Conservation (phyloP, 1,284 basidiomycete genomes). For the Tilletia walkeri region DNA sequence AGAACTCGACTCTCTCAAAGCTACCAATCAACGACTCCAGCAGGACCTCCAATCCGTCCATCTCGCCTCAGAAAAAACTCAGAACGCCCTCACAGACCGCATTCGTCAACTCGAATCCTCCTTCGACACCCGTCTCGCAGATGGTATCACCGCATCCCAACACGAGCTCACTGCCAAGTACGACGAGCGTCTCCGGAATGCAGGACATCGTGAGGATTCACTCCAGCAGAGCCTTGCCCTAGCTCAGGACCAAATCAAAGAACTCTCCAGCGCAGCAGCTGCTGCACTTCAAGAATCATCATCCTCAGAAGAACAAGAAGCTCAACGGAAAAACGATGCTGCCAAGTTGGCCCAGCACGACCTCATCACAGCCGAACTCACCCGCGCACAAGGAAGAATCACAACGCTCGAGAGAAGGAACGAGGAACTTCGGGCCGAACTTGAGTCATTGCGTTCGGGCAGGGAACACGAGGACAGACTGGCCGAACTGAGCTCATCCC, state of each 20-base stretch:
- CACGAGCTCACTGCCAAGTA: constrained; percentile 93
- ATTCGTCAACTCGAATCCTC: constrained; percentile 51
- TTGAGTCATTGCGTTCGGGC: constrained; percentile 79
- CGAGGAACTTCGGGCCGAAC: constrained; percentile 85
- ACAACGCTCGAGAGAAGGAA: constrained; percentile 88
- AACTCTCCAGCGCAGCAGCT: constrained; percentile 82
- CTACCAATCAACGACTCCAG: constrained; percentile 29
- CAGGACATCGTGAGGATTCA: constrained; percentile 89
- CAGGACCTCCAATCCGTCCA: constrained; percentile 17
- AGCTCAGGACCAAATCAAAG: constrained; percentile 80
- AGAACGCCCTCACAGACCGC: constrained; percentile 59
- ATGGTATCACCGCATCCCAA: constrained; percentile 83
- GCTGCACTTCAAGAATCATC: constrained; percentile 63
- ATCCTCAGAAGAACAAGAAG: constrained; percentile 65
- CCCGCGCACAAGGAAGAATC: constrained; percentile 85
- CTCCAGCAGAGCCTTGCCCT: constrained; percentile 80
- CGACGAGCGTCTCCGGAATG: constrained; percentile 90
- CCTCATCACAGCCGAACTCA: constrained; percentile 85
- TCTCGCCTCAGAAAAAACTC: neutral
- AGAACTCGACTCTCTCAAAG: constrained; percentile 33
- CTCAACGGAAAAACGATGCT: constrained; percentile 64
- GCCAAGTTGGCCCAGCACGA: constrained; percentile 59
- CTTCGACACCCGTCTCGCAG: constrained; percentile 87
- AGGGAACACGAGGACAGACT: constrained; percentile 73
- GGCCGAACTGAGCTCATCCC: constrained; percentile 35